Percentiles rank a stretch among this genome's conserved stretches.
Conservation (phyloP, 208 protist genomes). For the Acanthamoeba healyi region DNA sequence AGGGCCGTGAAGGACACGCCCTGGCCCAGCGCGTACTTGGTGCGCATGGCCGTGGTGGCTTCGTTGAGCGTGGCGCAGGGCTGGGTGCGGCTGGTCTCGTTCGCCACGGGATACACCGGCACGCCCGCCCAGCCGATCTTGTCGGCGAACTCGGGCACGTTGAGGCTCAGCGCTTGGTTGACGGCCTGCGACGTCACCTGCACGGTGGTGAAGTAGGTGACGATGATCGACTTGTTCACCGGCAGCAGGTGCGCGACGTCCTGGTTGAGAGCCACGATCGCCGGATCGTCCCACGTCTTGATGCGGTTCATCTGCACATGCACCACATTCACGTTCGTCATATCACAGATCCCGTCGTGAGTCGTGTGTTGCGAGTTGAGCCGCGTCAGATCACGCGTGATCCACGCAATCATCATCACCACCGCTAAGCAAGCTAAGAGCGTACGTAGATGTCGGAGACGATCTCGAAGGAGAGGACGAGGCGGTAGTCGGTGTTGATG, state of each 20-base stretch:
- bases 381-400: neutral
- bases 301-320: slow-evolving; percentile 50
- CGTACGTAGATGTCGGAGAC: slow-evolving; percentile 5
- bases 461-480: neutral
- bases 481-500: slow-evolving; percentile 19
- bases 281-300: slow-evolving; percentile 53
- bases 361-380: no score
- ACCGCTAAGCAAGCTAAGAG: no score
- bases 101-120: neutral
- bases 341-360: no score
- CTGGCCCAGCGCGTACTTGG: neutral
- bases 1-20: neutral
- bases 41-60: neutral
- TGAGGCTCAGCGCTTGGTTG: slow-evolving; percentile 24
- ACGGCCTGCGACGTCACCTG: slow-evolving; percentile 14
- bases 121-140: neutral
- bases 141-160: slow-evolving; percentile 7
- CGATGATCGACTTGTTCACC: neutral
- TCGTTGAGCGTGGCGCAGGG: slow-evolving; percentile 15
- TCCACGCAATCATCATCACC: neutral
- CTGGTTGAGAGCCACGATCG: slow-evolving; percentile 6
- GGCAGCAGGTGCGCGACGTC: neutral
- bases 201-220: slow-evolving; percentile 21
- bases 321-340: no score
- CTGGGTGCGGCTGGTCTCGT: neutral